Evolutionary conservation across 2,329 filamentous ascomycete genomes (phyloP), one percentile per base, ranked within the genome.

Genomic region (Stemphylium beticola): DNA sequence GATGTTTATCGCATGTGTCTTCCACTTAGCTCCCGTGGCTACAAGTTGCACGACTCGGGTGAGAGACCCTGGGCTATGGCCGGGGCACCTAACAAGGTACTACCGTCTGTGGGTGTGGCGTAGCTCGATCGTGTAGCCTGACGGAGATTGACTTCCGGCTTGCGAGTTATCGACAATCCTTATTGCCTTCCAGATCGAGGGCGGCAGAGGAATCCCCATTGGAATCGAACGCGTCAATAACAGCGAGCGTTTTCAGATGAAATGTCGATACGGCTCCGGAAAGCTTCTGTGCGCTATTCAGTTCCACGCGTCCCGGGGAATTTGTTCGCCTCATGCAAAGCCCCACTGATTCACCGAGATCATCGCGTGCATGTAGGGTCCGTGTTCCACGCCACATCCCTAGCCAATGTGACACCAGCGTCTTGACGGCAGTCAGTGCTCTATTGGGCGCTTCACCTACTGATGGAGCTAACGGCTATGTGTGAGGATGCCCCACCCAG

Each of bases 351-450:
- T 37, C 36, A 45, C 40, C 49, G 51, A 39, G 43, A 41, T 42
- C n/a, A 46, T 49, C 50, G 40, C 43, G 26, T 31, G 33, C 33
- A 45, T 31, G 20, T 8, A 29, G 9, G 39, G 41, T 48, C 55
- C 26, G 26, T 36, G 55, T 49, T 34, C 32, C 8, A 11, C 17
- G 18, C 43, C 20, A 24, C 18, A 20, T 20, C 20, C 17, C 15
- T 31, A 49, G n/a, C 44, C 53, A 44, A 38, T 42, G 47, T 42
- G 20, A 51, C 53, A 34, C 43, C 44, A 54, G 38, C 7, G 33
- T 32, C 39, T 39, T 41, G n/a, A 39, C 34, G 39, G 38, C 6
- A 44, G 34, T 3, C 47, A 48, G 40, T 47, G 39, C 47, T 48
- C 34, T 12, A 37, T 40, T 37, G 55, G 15, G 14, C 4, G 31